Evolutionary conservation across 2,329 filamentous ascomycete species (phyloP).

Genomic region (Bipolaris sorokiniana): DNA sequence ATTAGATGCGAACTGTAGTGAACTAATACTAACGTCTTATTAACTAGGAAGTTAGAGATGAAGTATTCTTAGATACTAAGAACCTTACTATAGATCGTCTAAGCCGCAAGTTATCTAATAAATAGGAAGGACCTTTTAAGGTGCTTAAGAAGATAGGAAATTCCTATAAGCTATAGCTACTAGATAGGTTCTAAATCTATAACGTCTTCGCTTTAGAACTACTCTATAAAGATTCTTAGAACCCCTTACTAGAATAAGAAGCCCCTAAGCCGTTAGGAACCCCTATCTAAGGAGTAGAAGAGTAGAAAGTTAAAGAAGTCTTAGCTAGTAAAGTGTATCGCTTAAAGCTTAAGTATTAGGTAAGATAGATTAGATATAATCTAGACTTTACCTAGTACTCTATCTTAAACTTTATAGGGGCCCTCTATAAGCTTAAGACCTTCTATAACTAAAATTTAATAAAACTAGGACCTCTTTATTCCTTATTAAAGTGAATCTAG

Average conservation of each 20-base stretch:
- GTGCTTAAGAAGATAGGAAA: too few relatives aligned
- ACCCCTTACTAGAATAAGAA: not conserved
- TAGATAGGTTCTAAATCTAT: too few relatives aligned
- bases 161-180: too few relatives aligned
- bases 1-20: too few relatives aligned
- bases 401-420: not conserved
- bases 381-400: not conserved
- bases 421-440: not conserved
- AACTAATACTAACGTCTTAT: too few relatives aligned
- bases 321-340: not conserved
- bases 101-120: too few relatives aligned
- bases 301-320: not conserved
- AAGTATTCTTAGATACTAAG: too few relatives aligned
- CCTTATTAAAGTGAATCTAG: too few relatives aligned
- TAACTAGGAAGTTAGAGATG: too few relatives aligned
- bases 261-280: not conserved
- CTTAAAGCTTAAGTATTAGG: not conserved
- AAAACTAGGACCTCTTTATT: too few relatives aligned
- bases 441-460: not conserved
- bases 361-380: not conserved
- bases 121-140: too few relatives aligned
- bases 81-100: too few relatives aligned
- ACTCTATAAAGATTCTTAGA: not conserved
- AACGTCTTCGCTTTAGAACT: not conserved
- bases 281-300: not conserved